These are phyloP conservation scores for Solanum chmielewskii DNA, from an alignment of 257 asterid genomes.

Conservation along the genomic window DNA sequence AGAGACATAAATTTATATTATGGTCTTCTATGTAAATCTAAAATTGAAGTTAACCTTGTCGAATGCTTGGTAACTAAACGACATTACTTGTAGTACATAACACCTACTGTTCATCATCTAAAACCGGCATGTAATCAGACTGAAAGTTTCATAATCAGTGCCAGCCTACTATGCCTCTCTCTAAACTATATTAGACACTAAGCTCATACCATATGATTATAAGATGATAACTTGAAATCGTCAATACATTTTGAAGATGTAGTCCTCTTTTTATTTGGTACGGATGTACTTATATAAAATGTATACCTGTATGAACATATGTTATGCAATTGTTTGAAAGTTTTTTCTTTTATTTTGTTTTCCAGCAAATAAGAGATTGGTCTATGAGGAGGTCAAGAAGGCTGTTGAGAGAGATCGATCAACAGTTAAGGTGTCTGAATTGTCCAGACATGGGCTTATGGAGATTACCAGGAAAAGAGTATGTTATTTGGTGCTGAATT, in stretches of 20 bases:
- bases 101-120: neutral
- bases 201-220: neutral
- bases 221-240: neutral
- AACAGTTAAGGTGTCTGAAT: slow-evolving; percentile 77
- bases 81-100: neutral
- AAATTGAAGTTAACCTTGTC: neutral
- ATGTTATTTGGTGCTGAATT: slow-evolving; percentile 4
- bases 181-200: neutral
- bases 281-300: neutral
- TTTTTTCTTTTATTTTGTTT: slow-evolving; percentile 4
- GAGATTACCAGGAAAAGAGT: slow-evolving; percentile 96
- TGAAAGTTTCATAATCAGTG: neutral
- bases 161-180: neutral
- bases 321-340: neutral
- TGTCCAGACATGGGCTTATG: slow-evolving; percentile 93
- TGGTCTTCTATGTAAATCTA: neutral
- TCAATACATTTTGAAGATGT: neutral
- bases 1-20: neutral
- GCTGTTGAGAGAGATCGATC: slow-evolving; percentile 91
- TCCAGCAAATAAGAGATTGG: slow-evolving; percentile 81
- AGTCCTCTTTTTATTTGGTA: neutral
- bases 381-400: slow-evolving; percentile 78
- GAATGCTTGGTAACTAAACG: neutral
- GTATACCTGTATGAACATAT: neutral
- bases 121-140: neutral